phyloP scores from a whole-genome alignment of 2,329 filamentous ascomycete species.

The Reticulascus tulasneorum region DNA sequence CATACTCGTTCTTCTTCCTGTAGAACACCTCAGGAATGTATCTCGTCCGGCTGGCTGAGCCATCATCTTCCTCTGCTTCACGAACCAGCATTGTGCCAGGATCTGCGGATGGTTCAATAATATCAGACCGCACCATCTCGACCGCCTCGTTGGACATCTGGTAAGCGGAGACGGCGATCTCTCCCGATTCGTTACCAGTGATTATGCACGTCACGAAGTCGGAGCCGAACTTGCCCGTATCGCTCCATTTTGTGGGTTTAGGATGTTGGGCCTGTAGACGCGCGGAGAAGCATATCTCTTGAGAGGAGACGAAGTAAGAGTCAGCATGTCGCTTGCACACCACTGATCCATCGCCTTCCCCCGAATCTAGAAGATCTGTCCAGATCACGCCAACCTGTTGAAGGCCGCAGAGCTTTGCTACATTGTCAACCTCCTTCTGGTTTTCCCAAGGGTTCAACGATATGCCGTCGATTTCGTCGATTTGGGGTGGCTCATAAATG shows the following conservation, averaged over 20 bases:
- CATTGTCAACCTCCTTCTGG: slow-evolving; percentile 73
- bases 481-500: slow-evolving; percentile 92
- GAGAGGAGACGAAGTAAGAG: slow-evolving; percentile 88
- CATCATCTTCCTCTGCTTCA: slow-evolving; percentile 82
- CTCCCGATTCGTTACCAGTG: slow-evolving; percentile 84
- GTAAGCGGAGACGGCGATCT: slow-evolving; percentile 86
- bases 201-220: slow-evolving; percentile 96
- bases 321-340: slow-evolving; percentile 94
- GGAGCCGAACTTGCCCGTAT: slow-evolving; percentile 88
- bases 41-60: slow-evolving; percentile 61
- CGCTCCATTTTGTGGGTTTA: slow-evolving; percentile 93
- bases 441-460: slow-evolving; percentile 82
- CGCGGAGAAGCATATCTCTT: slow-evolving; percentile 86
- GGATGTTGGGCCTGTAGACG: slow-evolving; percentile 84
- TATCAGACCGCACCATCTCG: slow-evolving; percentile 93
- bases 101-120: slow-evolving; percentile 91
- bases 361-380: slow-evolving; percentile 84
- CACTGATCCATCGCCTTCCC: slow-evolving; percentile 76
- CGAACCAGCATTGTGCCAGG: slow-evolving; percentile 92
- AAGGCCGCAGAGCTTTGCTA: slow-evolving; percentile 79
- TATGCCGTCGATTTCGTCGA: slow-evolving; percentile 84
- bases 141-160: slow-evolving; percentile 94
- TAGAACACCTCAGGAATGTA: slow-evolving; percentile 99
- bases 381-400: slow-evolving; percentile 90
- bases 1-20: slow-evolving; percentile 91